Percentiles rank a stretch among this genome's conserved stretches.
Conservation (phyloP, 345 rosid genomes). For the Lumnitzera racemosa region DNA sequence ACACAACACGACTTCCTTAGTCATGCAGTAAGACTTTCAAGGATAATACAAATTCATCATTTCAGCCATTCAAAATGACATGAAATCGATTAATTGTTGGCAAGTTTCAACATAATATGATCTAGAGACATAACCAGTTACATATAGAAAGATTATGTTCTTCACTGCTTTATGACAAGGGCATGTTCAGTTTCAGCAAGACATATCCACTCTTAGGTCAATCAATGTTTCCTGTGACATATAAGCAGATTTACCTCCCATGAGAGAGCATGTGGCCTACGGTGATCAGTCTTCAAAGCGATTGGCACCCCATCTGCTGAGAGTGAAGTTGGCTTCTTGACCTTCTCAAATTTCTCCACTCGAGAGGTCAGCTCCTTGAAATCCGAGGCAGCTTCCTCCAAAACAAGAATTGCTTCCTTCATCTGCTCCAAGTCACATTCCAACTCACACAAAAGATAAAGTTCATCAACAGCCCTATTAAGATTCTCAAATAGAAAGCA, state of each 20-base stretch:
- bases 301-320: conserved; percentile 30
- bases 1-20: too few relatives aligned
- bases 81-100: too few relatives aligned
- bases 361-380: conserved; percentile 51
- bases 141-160: too few relatives aligned
- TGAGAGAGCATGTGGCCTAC: conserved; percentile 80
- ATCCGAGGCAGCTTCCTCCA: conserved; percentile 67
- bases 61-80: too few relatives aligned
- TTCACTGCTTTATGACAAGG: too few relatives aligned
- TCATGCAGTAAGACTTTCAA: too few relatives aligned
- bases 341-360: conserved; percentile 57
- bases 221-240: too few relatives aligned
- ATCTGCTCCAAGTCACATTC: conserved; percentile 72
- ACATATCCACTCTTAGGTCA: too few relatives aligned
- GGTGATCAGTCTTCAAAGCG: conserved; percentile 54
- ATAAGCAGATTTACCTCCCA: conserved; percentile 56
- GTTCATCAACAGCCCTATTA: conserved; percentile 76
- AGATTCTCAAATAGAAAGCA: conserved; percentile 78
- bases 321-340: conserved; percentile 39
- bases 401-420: conserved; percentile 77
- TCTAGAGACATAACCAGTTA: too few relatives aligned
- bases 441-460: conserved; percentile 68
- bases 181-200: too few relatives aligned
- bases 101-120: too few relatives aligned
- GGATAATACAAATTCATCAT: too few relatives aligned